Evolutionary conservation across 2,329 filamentous ascomycete species (phyloP).

Genomic region (Boeremia lycopersici): DNA sequence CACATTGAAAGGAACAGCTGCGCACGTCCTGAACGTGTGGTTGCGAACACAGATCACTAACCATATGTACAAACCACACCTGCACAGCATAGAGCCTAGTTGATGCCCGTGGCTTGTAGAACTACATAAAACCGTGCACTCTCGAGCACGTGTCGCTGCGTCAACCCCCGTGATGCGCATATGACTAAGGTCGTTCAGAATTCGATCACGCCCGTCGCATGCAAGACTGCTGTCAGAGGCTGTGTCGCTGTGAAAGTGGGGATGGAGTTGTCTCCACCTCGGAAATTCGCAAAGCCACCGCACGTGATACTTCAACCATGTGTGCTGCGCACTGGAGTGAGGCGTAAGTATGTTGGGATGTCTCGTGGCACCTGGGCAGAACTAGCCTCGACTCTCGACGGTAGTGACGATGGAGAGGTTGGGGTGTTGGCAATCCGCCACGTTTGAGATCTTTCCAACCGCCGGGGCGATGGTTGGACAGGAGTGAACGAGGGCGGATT

Average conservation of each 20-base stretch:
- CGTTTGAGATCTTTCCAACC: slow-evolving; percentile 28
- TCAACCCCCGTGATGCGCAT: no score
- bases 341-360: neutral
- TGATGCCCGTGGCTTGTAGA: no score
- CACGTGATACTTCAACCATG: neutral
- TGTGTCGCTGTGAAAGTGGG: neutral
- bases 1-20: no score
- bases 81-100: no score
- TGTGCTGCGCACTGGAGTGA: neutral
- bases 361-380: slow-evolving; percentile 1
- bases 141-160: no score
- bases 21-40: no score
- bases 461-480: slow-evolving; percentile 36
- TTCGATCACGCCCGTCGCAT: no score
- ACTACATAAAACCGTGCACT: no score
- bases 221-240: neutral
- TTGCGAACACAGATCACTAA: no score
- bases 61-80: no score
- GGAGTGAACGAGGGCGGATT: slow-evolving; percentile 15
- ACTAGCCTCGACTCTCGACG: neutral
- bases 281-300: neutral
- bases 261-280: neutral
- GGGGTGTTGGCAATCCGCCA: slow-evolving; percentile 7
- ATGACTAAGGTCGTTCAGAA: no score
- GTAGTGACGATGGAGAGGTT: slow-evolving; percentile 31